A percentile compares a stretch with the other conserved stretches of the same genome.
Evolutionary conservation across 345 rosid genomes (phyloP).

Genomic region (Mercurialis annua): DNA sequence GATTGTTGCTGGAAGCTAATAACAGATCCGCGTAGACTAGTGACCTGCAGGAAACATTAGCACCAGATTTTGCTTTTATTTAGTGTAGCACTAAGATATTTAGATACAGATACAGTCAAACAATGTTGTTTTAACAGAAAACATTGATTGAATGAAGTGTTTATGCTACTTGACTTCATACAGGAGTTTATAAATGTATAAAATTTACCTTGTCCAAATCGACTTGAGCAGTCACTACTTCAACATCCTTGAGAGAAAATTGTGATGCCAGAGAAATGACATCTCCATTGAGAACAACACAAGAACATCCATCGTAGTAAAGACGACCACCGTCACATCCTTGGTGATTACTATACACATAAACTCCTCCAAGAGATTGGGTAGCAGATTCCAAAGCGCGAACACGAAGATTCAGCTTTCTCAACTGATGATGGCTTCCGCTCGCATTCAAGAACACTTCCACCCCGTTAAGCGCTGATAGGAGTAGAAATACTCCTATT

Average conservation of each 20-base stretch:
- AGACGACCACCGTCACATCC: conserved; percentile 97
- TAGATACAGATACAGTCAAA: too few relatives aligned
- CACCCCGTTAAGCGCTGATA: conserved; percentile 84
- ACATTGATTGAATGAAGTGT: too few relatives aligned
- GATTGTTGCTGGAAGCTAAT: too few relatives aligned
- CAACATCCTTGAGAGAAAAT: conserved; percentile 83
- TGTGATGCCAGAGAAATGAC: conserved; percentile 86
- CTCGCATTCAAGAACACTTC: conserved; percentile 98
- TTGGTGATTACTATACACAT: conserved; percentile 94
- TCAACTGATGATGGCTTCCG: conserved; percentile 90
- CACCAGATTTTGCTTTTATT: too few relatives aligned
- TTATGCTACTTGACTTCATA: too few relatives aligned
- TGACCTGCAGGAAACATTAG: too few relatives aligned
- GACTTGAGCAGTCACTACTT: conserved; percentile 75
- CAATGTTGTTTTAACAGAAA: too few relatives aligned
- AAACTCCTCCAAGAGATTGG: conserved; percentile 83
- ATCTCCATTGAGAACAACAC: conserved; percentile 76
- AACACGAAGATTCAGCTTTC: conserved; percentile 78
- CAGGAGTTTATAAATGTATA: too few relatives aligned
- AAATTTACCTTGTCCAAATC: conserved; percentile 36
- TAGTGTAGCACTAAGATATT: too few relatives aligned
- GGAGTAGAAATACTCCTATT: too few relatives aligned
- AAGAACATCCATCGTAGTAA: conserved; percentile 86
- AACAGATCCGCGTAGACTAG: too few relatives aligned
- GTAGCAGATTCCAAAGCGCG: conserved; percentile 80